These are phyloP conservation scores for Grosmannia penicillata DNA, from an alignment of 2,329 filamentous ascomycete genomes.

Conservation along the genomic window DNA sequence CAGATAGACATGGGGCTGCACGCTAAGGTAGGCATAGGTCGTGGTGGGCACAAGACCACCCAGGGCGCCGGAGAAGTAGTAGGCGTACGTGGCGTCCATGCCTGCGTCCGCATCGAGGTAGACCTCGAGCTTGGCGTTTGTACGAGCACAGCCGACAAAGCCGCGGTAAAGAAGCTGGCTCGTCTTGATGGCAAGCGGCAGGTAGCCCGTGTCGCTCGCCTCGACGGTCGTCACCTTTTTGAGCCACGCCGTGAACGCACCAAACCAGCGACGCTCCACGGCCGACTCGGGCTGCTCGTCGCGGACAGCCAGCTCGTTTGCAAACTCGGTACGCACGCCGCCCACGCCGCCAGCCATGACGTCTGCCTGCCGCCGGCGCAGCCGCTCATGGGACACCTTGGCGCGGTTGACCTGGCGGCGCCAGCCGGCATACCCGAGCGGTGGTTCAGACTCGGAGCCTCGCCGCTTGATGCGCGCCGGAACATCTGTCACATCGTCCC, in stretches of 20 bases:
- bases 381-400: neutral
- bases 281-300: neutral
- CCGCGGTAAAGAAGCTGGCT: neutral
- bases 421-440: neutral
- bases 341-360: neutral
- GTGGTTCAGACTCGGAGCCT: neutral
- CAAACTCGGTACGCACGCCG: neutral
- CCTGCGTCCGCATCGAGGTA: neutral
- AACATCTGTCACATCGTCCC: neutral
- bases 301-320: neutral
- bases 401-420: neutral
- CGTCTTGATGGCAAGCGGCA: neutral
- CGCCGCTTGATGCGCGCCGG: neutral
- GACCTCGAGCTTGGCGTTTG: neutral
- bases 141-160: neutral
- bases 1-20: neutral
- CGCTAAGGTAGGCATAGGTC: neutral
- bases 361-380: neutral
- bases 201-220: neutral
- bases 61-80: neutral
- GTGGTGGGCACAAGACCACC: neutral
- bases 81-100: neutral
- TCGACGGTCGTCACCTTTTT: neutral
- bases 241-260: neutral
- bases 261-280: neutral